Evolutionary conservation across 306 rosid species (phyloP), one percentile per base, ranked within the genome.

Genomic region (Fagus sylvatica): DNA sequence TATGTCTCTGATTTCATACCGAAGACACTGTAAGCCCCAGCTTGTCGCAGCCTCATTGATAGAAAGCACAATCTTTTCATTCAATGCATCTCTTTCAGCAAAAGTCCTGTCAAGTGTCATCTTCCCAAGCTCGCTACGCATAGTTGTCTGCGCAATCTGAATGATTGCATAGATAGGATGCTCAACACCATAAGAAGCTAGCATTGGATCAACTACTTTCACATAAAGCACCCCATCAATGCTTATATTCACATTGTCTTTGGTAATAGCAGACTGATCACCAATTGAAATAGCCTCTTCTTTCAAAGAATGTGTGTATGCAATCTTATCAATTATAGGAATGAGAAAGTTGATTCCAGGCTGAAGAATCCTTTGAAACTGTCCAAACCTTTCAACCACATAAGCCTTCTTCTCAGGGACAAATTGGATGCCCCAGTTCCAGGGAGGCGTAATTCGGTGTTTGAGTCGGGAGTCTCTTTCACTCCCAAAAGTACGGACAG

Each of bases 1-100:
- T 79, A 92, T 92, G 82, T 94, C 98, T 97, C 98, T 90, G 84
- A 94, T 91, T 86, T 91, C 98, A 71, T 92, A 94, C 62, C 97
- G 93, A 80, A 94, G 97, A 80, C 98, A 94, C 85, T 92, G 91
- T 42, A 94, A 83, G 71, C 98, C 98, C 96, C 97, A 94, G 74
- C 85, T 85, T 76, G 81, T 82, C 28, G 97, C 91, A 78, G 97
- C 98, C 84, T 89, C 87, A 70, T 89, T 94, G 79, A 94, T 91
- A 42, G 92, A 67, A 68, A 91, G 97, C 81, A 94, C 98, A 72
- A 94, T 94, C 89, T 89, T 88, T 55, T 91, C 93, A 78, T 94
- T 94, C 61, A 94, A 89, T 6, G 94, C 86, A 78, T 92, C 97
- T 22, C 98, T 89, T 80, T 94, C 97, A 84, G 87, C 97, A 71